Evolutionary conservation across 169 alveolate genomes (phyloP), one percentile per base, ranked within the genome.

Genomic region (Plasmodium inui): DNA sequence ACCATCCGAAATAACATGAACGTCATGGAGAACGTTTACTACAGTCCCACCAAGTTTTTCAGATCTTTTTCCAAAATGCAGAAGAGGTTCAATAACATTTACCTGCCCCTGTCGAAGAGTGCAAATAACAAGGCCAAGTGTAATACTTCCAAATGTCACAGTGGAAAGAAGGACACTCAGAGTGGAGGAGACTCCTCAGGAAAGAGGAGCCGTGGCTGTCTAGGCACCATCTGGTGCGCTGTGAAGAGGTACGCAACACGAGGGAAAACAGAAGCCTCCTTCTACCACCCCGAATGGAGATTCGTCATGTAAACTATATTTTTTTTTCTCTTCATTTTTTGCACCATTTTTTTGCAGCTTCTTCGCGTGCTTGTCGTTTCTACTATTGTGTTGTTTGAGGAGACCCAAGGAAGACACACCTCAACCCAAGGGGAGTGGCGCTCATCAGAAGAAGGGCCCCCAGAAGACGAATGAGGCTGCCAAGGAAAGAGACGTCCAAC

Each of bases 1-100:
- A 88, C 94, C 0, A 80, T 88, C 53, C 61, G 53, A 55, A 88
- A 88, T 57, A 88, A 88, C n/a, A 88, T 88, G 94, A 79, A 88
- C 32, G 39, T 88, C 2, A 79, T 78, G 82, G 94, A 88, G 37
- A 76, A 19, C 32, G 88, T 79, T 10, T 88, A 88, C 32, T 88
- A 88, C 50, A 88, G 82, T 7, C 94, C 94, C 7, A 72, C 81
- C 32, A 76, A 79, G 26, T 88, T 88, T 61, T 88, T 88, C 70
- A 76, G 81, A 70, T 78, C 37, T 2, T 80, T 78, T 19, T 78
- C 83, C n/a, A 88, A 79, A 73, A 88, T 88, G 4, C 90, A 88
- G 22, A 88, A 88, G 71, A 88, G 82, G 22, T 88, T 57, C 41
- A 88, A 88, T 26, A 88, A 88, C 55, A 88, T 88, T 76, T 88